Percentiles rank a stretch among this genome's conserved stretches.
These are phyloP conservation scores for Trichopus zeylanicus DNA, from an alignment of 116 monocot species.

Conservation along the genomic window DNA sequence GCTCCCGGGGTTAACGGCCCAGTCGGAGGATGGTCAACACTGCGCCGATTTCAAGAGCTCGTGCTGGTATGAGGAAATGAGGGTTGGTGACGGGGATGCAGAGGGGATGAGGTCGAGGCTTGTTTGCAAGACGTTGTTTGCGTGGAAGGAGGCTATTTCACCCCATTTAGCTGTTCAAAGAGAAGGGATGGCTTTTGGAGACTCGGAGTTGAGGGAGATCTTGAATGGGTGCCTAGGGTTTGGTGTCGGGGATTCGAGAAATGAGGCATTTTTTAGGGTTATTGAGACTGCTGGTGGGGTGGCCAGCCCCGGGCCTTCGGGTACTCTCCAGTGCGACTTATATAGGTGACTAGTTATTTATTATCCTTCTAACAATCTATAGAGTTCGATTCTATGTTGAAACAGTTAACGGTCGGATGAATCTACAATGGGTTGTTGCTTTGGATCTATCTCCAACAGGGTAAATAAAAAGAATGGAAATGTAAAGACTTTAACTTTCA, in stretches of 20 bases:
- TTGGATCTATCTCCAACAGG: too few relatives aligned
- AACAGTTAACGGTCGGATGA: too few relatives aligned
- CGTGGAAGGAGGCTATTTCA: constrained; percentile 78
- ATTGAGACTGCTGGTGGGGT: constrained; percentile 92
- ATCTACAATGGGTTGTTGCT: too few relatives aligned
- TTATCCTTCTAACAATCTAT: background rate
- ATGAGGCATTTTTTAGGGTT: constrained; percentile 25
- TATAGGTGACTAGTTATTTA: constrained; percentile 45
- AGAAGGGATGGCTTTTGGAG: constrained; percentile 57
- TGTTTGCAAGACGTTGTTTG: constrained; percentile 66
- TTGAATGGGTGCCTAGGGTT: constrained; percentile 27
- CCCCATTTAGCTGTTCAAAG: constrained; percentile 81
- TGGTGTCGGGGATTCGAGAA: background rate
- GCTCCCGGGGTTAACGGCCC: constrained; percentile 11
- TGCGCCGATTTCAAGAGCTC: too few relatives aligned
- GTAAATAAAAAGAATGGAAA: too few relatives aligned
- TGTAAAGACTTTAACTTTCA: too few relatives aligned
- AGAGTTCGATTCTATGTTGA: background rate
- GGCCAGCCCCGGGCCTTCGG: constrained; percentile 86
- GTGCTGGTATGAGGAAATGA: constrained; percentile 38
- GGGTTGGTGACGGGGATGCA: constrained; percentile 13
- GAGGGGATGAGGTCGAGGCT: constrained; percentile 20
- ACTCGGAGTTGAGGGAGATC: constrained; percentile 42
- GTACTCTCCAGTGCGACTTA: constrained; percentile 91
- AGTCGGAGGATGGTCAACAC: too few relatives aligned